Evolutionary conservation across 2,329 filamentous ascomycete species (phyloP), one percentile per base, ranked within the genome.

Genomic region (Fusarium solani-melongenae): DNA sequence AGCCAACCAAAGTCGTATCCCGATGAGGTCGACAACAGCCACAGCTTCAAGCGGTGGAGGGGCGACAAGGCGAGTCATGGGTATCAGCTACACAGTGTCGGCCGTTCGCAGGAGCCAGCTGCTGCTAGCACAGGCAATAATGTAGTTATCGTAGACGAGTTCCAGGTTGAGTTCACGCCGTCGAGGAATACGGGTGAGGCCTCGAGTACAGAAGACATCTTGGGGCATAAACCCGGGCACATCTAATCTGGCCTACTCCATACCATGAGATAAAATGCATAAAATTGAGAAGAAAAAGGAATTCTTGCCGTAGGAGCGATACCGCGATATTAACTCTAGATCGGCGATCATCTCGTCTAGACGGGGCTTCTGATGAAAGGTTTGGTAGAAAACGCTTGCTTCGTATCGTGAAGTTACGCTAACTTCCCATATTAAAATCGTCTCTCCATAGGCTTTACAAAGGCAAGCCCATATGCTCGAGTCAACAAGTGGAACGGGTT

Each of bases 1-100:
- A 60, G 38, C 10, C 57, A 60, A 31, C 57, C 15, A 20, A 60
- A 60, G 39, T 60, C 57, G 3, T 27, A 60, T 20, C 57, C 57
- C 17, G 57, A 41, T 17, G 20, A 60, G 6, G 57, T 17, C 24
- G 57, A 60, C 38, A 60, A 60, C n/a, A 60, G 57, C 8, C 57
- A 60, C 22, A 60, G n/a, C 22, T 60, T 29, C 36, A 60, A 60
- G 15, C 38, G 57, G n/a, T 60, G 57, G 57, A 60, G 57, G 57
- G 57, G 57, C 9, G 57, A 60, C 24, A 60, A 60, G 22, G 27
- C 29, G 20, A 60, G 24, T 38, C 57, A 60, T 31, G 57, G 57
- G 1, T 60, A 60, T 46, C 57, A 60, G 24, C 57, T 60, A 20
- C 57, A 60, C 27, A 60, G 57, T 22, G 9, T 60, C 14, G 57